These are phyloP conservation scores for Malassezia caprae DNA, from an alignment of 1,284 basidiomycete species.

Conservation along the genomic window DNA sequence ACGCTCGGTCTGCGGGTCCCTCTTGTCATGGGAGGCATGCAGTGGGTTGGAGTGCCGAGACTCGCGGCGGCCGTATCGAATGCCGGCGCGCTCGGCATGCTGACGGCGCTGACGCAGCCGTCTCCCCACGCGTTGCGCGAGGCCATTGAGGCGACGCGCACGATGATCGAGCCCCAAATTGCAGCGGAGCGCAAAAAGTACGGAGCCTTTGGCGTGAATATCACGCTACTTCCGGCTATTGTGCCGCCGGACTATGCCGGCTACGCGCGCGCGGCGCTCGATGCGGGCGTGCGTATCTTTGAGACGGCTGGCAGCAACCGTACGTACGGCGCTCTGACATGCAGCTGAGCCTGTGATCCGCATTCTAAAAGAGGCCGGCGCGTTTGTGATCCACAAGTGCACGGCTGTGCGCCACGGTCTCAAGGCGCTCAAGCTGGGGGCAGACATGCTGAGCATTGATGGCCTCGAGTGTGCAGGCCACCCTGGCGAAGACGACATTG, in stretches of 20 bases:
- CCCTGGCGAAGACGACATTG: slow-evolving; percentile 88
- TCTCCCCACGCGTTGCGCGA: slow-evolving; percentile 68
- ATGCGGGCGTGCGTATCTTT: slow-evolving; percentile 77
- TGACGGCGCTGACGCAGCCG: slow-evolving; percentile 79
- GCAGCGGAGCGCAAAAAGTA: slow-evolving; percentile 27
- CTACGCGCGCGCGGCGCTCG: slow-evolving; percentile 69
- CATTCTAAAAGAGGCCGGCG: slow-evolving; percentile 64
- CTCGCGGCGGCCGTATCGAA: slow-evolving; percentile 72
- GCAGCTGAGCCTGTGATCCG: slow-evolving; percentile 64
- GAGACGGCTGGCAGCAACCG: slow-evolving; percentile 89
- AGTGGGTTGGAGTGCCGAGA: slow-evolving; percentile 64
- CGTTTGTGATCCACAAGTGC: slow-evolving; percentile 81
- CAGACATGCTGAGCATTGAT: slow-evolving; percentile 59
- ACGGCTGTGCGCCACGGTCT: slow-evolving; percentile 57
- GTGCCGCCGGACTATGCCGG: slow-evolving; percentile 81
- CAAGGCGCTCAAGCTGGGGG: slow-evolving; percentile 67
- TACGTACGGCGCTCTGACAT: slow-evolving; percentile 46
- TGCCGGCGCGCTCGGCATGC: slow-evolving; percentile 74
- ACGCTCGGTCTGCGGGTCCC: slow-evolving; percentile 47
- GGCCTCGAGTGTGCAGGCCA: slow-evolving; percentile 66
- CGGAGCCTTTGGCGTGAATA: slow-evolving; percentile 63
- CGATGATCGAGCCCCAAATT: slow-evolving; percentile 24
- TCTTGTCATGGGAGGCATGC: slow-evolving; percentile 45
- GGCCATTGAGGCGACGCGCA: slow-evolving; percentile 69
- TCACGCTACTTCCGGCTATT: slow-evolving; percentile 79